These are phyloP conservation scores for Globisporangium lucens DNA, from an alignment of 352 stramenopile species.

Conservation along the genomic window DNA sequence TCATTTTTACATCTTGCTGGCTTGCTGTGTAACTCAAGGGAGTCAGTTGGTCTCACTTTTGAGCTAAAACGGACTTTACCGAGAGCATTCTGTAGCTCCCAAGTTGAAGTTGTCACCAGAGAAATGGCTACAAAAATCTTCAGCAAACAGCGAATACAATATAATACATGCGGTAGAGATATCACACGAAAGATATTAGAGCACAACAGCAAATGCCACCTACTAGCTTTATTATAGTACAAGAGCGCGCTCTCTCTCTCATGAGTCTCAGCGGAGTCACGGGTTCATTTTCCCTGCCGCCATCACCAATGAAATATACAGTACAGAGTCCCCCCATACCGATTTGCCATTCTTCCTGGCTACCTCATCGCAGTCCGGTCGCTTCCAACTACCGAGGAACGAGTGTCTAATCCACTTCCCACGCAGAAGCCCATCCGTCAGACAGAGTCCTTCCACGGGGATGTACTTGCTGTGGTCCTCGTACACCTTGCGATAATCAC, in stretches of 20 bases:
- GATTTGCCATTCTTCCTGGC: background rate
- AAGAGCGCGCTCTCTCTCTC: too few relatives aligned
- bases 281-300: background rate
- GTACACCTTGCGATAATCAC: constrained; percentile 8
- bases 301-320: background rate
- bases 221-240: background rate
- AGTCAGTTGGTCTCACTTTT: too few relatives aligned
- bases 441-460: constrained; percentile 10
- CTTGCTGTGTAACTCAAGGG: too few relatives aligned
- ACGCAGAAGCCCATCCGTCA: constrained; percentile 4
- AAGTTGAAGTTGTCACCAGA: too few relatives aligned
- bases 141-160: too few relatives aligned
- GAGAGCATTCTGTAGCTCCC: too few relatives aligned
- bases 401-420: constrained; percentile 10
- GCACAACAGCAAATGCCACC: background rate
- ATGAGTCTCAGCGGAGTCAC: too few relatives aligned
- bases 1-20: too few relatives aligned
- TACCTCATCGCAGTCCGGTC: background rate
- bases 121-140: too few relatives aligned
- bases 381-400: constrained; percentile 8
- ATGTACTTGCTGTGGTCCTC: background rate
- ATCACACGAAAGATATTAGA: too few relatives aligned
- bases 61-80: too few relatives aligned
- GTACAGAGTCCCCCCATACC: background rate
- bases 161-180: too few relatives aligned